Evolutionary conservation across 441 rosid species (phyloP).

Genomic region (Pelargonium fulgidum): DNA sequence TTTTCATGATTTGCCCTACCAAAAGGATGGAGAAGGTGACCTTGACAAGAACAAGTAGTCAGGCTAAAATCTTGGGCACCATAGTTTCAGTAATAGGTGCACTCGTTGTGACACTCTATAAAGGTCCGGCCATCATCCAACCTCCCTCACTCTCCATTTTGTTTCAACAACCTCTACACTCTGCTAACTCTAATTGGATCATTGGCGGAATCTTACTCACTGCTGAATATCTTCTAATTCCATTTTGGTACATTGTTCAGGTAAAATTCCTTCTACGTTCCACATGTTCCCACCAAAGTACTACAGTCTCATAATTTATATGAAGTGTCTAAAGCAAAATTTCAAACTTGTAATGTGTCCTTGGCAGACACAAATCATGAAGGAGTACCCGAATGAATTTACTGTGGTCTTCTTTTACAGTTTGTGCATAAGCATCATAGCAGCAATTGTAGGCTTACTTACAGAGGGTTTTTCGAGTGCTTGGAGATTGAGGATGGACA

Average conservation of each 20-base stretch:
- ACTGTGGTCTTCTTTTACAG: slow-evolving; percentile 58
- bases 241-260: slow-evolving; percentile 72
- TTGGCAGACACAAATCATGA: slow-evolving; percentile 5
- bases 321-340: too few species aligned
- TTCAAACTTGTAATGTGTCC: too few species aligned
- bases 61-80: slow-evolving; percentile 27
- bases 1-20: background rate
- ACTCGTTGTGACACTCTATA: slow-evolving; percentile 29
- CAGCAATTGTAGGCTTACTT: slow-evolving; percentile 38
- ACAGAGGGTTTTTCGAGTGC: slow-evolving; percentile 35
- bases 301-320: too few species aligned
- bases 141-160: slow-evolving; percentile 9
- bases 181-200: slow-evolving; percentile 38
- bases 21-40: slow-evolving; percentile 56
- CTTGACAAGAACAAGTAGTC: slow-evolving; percentile 42
- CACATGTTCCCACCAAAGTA: too few species aligned
- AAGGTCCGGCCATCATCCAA: slow-evolving; percentile 20
- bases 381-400: slow-evolving; percentile 57
- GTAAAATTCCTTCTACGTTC: slow-evolving; percentile 19
- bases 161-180: slow-evolving; percentile 9
- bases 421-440: slow-evolving; percentile 44
- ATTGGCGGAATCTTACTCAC: slow-evolving; percentile 50
- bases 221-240: slow-evolving; percentile 47
- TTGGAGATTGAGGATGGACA: slow-evolving; percentile 42
- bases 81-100: slow-evolving; percentile 38